Evolutionary conservation across 192 early-diverging fungal species (phyloP), one percentile per base, ranked within the genome.

Genomic region (Nowakowskiella sp.): DNA sequence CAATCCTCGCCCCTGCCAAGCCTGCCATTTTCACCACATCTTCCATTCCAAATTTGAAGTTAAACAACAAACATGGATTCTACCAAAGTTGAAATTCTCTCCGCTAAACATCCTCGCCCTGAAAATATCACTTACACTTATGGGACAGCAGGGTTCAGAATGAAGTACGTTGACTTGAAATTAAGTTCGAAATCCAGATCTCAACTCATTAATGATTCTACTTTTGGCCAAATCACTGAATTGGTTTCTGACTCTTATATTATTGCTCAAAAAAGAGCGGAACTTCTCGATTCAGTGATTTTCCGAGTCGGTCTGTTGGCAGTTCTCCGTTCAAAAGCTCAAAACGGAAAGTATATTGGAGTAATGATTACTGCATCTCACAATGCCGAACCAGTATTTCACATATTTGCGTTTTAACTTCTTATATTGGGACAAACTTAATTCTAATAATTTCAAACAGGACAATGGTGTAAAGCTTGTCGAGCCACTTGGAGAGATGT

Each of bases 391-490:
- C 64, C 63, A 53, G 87, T 89, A 71, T 56, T 45, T 32, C 6
- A 21, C 21, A 44, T 9, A 27, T 2, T 8, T 8, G 13, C 7
- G 21, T 30, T 19, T 6, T n/a, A 8, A 24, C 26, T 47, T 13
- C 54, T 22, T 22, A 19, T 25, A 58, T 6, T 13, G 30, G 9
- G n/a, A 6, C 13, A 57, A 28, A 43, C 16, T 6, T 58, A 9
- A 24, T 2, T 7, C 8, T 24, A 44, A 51, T 43, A 24, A 51
- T 19, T 8, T 55, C 9, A 19, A 10, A 31, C 60, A 87, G 69
- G 96, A 99, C 76, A 99, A 99, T 63, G 96, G 96, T 50, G 89
- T 95, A 63, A 99, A 99, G 69, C 73, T 97, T 45, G 89, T 97
- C 23, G 96, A 99, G 69, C 94, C 96, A 26, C 72, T 88, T 60